These are phyloP conservation scores for Rubia tinctorum DNA, from an alignment of 305 asterid genomes.

Conservation along the genomic window DNA sequence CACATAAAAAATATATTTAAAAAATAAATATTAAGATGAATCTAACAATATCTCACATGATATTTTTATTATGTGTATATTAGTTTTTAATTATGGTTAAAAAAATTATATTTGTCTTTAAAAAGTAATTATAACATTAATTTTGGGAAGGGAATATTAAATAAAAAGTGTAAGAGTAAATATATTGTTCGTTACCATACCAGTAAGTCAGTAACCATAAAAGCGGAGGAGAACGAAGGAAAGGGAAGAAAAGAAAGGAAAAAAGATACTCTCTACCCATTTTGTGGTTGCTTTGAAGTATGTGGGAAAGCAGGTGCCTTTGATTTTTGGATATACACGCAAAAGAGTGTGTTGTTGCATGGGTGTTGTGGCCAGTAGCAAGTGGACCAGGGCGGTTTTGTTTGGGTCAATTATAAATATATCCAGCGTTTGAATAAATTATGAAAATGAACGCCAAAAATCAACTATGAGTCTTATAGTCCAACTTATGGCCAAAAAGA, in stretches of 20 bases:
- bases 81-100: too few relatives aligned
- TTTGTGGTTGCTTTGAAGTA: slow-evolving; percentile 9
- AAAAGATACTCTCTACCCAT: neutral
- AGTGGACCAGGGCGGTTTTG: neutral
- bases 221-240: slow-evolving; percentile 4
- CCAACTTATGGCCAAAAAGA: neutral
- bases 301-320: neutral
- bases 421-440: neutral
- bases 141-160: too few relatives aligned
- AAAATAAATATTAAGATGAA: too few relatives aligned
- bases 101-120: too few relatives aligned
- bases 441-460: neutral
- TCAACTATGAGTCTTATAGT: neutral
- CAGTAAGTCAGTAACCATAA: neutral
- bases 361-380: neutral
- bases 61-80: too few relatives aligned
- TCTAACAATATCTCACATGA: too few relatives aligned
- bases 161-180: too few relatives aligned
- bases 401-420: neutral
- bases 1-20: too few relatives aligned
- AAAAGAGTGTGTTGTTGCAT: neutral
- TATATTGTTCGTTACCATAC: neutral
- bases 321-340: neutral
- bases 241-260: neutral
- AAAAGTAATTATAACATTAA: too few relatives aligned